A percentile compares a stretch with the other conserved stretches of the same genome.
Evolutionary conservation across 192 early-diverging fungal species (phyloP).

Genomic region (Neocallimastix lanati): DNA sequence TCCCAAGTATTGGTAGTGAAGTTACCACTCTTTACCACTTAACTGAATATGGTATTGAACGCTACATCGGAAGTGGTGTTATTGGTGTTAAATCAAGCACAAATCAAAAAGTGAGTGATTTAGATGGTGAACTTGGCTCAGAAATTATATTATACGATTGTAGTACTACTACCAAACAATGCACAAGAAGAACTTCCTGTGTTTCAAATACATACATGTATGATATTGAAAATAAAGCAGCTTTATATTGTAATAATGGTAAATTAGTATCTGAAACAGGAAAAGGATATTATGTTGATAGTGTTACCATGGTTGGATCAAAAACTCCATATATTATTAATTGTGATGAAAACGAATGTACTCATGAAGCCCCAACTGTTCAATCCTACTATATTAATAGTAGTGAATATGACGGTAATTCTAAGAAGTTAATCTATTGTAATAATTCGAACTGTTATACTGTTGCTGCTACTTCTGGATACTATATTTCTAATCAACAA

Average conservation of each 20-base stretch:
- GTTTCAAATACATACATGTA: neutral
- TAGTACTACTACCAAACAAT: neutral
- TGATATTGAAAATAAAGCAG: neutral
- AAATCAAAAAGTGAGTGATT: neutral
- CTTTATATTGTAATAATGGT: neutral
- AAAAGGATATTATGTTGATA: neutral
- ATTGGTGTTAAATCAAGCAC: neutral
- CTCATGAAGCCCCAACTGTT: neutral
- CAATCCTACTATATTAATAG: neutral
- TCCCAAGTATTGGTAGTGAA: neutral
- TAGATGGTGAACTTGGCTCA: neutral
- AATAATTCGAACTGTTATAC: neutral
- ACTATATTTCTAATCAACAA: neutral
- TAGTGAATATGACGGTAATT: neutral
- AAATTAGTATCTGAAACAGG: too few species aligned
- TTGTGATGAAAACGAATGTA: neutral
- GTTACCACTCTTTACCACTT: neutral
- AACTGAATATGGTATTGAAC: neutral
- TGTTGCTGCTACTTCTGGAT: neutral
- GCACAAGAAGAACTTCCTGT: neutral
- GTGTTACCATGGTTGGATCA: neutral
- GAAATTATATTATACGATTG: neutral
- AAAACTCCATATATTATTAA: neutral
- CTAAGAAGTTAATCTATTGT: neutral
- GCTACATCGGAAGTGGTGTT: neutral